phyloP scores from a whole-genome alignment of 371 early-diverging fungal genomes.

The Mucor velutinosus region DNA sequence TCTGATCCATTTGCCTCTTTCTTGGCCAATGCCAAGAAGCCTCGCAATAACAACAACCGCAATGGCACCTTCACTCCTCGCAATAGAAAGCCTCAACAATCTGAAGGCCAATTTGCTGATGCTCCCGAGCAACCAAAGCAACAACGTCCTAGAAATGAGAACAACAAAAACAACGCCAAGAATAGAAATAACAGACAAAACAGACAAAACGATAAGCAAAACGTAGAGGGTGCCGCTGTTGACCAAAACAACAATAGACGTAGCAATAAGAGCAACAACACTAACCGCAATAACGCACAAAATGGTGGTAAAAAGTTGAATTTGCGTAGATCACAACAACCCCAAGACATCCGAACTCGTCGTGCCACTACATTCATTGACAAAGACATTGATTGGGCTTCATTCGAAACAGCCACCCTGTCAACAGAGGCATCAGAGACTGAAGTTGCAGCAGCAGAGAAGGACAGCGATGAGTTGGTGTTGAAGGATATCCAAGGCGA shows the following conservation, averaged over 20 bases:
- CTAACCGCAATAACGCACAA: conserved; percentile 8
- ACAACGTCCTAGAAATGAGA: conserved; percentile 8
- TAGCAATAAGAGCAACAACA: conserved; percentile 9
- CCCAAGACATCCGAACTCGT: conserved; percentile 27
- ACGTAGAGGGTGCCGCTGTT: neutral
- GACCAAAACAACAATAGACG: conserved; percentile 13
- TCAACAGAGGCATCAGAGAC: neutral
- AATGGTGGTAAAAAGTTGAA: conserved; percentile 7
- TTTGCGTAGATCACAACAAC: conserved; percentile 7
- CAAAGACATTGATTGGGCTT: conserved; percentile 49
- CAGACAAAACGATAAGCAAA: neutral
- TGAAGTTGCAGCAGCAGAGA: conserved; percentile 2
- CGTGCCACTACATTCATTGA: conserved; percentile 47
- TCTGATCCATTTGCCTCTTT: conserved; percentile 45
- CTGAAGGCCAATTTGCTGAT: conserved; percentile 33
- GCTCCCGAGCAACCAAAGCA: conserved; percentile 11
- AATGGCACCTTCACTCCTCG: conserved; percentile 19
- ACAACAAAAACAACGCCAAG: neutral
- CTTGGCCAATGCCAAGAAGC: conserved; percentile 25
- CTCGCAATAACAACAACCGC: conserved; percentile 18
- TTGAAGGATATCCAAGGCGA: conserved; percentile 35
- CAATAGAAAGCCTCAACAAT: conserved; percentile 4
- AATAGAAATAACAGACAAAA: neutral
- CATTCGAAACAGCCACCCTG: conserved; percentile 15
- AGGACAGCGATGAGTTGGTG: conserved; percentile 15